A percentile compares a stretch with the other conserved stretches of the same genome.
These are phyloP conservation scores for Tolypocladium pustulatum DNA, from an alignment of 2,329 filamentous ascomycete genomes.

Conservation along the genomic window DNA sequence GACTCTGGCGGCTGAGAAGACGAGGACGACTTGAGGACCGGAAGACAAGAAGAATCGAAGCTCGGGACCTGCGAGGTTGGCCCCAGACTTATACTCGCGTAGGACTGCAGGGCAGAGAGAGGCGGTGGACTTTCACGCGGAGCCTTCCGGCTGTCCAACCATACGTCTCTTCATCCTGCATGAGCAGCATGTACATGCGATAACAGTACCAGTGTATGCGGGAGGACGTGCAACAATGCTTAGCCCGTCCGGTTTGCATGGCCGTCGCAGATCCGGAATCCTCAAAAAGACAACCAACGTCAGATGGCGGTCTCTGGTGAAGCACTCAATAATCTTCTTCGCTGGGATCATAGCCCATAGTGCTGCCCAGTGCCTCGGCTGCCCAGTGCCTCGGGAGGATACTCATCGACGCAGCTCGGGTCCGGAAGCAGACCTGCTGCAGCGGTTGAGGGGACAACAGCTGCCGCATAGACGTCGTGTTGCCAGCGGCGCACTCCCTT, in stretches of 20 bases:
- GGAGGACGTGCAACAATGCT: background rate
- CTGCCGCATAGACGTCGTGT: background rate
- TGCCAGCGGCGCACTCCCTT: background rate
- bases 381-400: background rate
- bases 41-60: background rate
- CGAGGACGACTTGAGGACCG: background rate
- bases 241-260: background rate
- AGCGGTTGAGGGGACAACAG: background rate
- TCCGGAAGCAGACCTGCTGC: background rate
- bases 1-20: background rate
- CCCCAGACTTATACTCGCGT: background rate
- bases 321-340: background rate
- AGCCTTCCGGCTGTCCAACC: background rate
- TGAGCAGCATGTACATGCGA: constrained; percentile 1
- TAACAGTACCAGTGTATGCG: background rate
- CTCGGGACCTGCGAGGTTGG: background rate
- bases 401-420: background rate
- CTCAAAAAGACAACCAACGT: background rate
- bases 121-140: background rate
- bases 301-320: too few relatives aligned
- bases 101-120: background rate
- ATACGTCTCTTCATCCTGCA: background rate
- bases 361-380: background rate
- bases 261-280: background rate
- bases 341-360: background rate